Conservation (phyloP, 1,139 yeast genomes). For the Yamadazyma atmosphaerica region DNA sequence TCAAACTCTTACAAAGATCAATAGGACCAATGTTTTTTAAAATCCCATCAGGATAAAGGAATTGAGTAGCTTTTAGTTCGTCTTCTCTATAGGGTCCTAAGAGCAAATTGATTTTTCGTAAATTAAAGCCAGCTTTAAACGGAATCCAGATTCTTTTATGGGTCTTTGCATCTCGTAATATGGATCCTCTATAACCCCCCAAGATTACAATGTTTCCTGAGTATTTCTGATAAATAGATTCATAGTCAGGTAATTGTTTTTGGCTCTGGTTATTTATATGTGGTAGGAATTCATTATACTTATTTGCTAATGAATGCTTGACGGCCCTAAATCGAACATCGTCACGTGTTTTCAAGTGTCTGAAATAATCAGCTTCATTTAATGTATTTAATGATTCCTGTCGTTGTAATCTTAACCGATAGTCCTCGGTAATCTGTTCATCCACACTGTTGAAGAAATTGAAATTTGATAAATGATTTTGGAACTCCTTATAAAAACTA, state of each 20-base stretch:
- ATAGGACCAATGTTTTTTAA: conserved; percentile 84
- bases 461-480: conserved; percentile 22
- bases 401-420: conserved; percentile 49
- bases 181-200: conserved; percentile 89
- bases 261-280: conserved; percentile 22
- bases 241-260: conserved; percentile 19
- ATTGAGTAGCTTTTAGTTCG: conserved; percentile 48
- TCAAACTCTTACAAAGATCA: conserved; percentile 67
- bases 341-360: conserved; percentile 57
- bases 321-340: conserved; percentile 71
- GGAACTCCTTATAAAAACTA: conserved; percentile 24
- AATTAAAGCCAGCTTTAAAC: conserved; percentile 76
- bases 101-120: conserved; percentile 65
- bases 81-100: conserved; percentile 75
- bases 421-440: conserved; percentile 27
- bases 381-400: conserved; percentile 60
- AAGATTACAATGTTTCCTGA: conserved; percentile 76
- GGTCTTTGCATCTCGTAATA: conserved; percentile 67
- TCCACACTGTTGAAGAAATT: conserved; percentile 15
- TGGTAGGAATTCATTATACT: conserved; percentile 40
- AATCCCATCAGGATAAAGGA: conserved; percentile 73
- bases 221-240: conserved; percentile 41
- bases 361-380: conserved; percentile 64
- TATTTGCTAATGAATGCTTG: conserved; percentile 58
- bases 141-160: conserved; percentile 83